Evolutionary conservation across 176 grass and related monocot genomes (phyloP), one percentile per base, ranked within the genome.

Genomic region (Lolium perenne): DNA sequence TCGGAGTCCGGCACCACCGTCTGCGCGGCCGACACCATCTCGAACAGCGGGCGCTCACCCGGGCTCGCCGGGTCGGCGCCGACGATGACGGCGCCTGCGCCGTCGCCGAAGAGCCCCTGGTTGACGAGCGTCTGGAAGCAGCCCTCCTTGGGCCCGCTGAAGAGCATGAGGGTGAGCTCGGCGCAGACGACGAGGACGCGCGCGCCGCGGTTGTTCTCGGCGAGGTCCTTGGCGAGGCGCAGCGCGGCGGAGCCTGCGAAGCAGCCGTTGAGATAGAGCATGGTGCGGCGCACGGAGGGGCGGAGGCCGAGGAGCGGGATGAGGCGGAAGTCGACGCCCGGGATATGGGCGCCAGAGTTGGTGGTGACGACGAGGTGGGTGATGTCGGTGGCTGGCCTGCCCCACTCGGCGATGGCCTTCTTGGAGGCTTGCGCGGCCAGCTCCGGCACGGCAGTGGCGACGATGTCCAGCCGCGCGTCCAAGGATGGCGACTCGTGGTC

Each of bases 321-420:
- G 2, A 95, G 73, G 20, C 43, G 74, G 85, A 57, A 82, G 69
- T 94, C 92, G 12, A 88, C 84, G 1, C 92, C 86, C 2, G 92
- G 92, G 53, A 91, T 85, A 66, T 90, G 87, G 8, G 76, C 90
- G 63, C 93, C 87, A 12, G 76, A 85, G 68, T 83, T 95, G n/a
- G 82, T 95, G 87, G 77, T 69, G 20, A 95, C 80, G 0, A 95
- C 83, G 16, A 95, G 78, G 67, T 95, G 93, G 2, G 93, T 95
- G 79, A 95, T 86, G 85, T 90, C 89, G 46, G 87, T 71, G 23
- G 81, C 75, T 21, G 79, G 32, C 5, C 78, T 74, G 12, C 93
- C 93, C 93, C 90, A 95, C 21, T 95, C 82, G 35, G 91, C 85
- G 82, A 95, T 90, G 50, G 90, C 93, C n/a, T 47, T 82, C 58